These are phyloP conservation scores for Fragosphaeria purpurea DNA, from an alignment of 2,329 filamentous ascomycete genomes.

Conservation along the genomic window DNA sequence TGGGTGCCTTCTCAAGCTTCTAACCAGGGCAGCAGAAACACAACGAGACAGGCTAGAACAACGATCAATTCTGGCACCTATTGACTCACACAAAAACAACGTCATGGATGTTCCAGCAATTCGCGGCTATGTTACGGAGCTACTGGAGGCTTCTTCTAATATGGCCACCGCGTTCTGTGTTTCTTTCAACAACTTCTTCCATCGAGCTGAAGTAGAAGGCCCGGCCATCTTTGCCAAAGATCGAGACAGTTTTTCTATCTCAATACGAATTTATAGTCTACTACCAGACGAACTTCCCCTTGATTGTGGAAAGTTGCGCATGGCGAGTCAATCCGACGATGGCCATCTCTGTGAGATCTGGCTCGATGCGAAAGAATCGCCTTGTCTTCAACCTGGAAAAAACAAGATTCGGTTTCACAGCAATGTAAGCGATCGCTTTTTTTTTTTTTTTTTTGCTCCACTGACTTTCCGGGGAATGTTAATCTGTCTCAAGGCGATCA, in stretches of 20 bases:
- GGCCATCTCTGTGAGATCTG: slow-evolving; percentile 47
- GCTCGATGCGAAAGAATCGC: slow-evolving; percentile 21
- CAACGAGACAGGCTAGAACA: slow-evolving; percentile 31
- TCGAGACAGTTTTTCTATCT: slow-evolving; percentile 65
- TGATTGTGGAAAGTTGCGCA: slow-evolving; percentile 52
- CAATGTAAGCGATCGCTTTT: slow-evolving; percentile 27
- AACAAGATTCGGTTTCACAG: slow-evolving; percentile 35
- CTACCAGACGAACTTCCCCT: slow-evolving; percentile 61
- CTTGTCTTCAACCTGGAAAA: slow-evolving; percentile 44
- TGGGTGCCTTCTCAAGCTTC: slow-evolving; percentile 60
- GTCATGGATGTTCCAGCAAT: slow-evolving; percentile 28
- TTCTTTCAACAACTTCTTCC: slow-evolving; percentile 65
- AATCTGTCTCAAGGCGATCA: slow-evolving; percentile 37
- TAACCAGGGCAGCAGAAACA: slow-evolving; percentile 54
- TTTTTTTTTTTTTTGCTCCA: rapidly evolving
- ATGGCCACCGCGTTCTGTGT: slow-evolving; percentile 52
- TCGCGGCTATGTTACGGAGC: slow-evolving; percentile 36
- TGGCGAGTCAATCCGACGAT: slow-evolving; percentile 46
- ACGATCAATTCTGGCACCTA: slow-evolving; percentile 23
- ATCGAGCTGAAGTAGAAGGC: slow-evolving; percentile 55
- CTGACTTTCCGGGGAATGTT: slow-evolving; percentile 18
- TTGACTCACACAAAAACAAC: neutral
- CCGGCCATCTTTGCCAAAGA: slow-evolving; percentile 59
- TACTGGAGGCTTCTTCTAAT: slow-evolving; percentile 34
- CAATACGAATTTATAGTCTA: slow-evolving; percentile 59